Conservation (phyloP, 1,284 basidiomycete genomes). For the Ceratobasidium sp. region DNA sequence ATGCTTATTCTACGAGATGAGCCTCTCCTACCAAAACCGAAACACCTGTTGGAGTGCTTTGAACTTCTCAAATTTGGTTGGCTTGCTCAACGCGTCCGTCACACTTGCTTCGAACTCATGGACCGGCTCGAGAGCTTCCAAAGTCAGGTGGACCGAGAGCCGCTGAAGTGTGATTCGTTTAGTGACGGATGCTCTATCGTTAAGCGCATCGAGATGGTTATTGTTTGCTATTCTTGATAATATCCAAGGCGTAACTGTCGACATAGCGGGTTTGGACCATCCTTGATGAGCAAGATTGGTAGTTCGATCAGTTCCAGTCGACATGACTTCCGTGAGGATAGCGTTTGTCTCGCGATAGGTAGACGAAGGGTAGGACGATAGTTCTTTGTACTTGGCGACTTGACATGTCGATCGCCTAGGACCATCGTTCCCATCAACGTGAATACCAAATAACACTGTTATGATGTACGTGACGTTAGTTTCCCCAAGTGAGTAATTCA, state of each 20-base stretch:
- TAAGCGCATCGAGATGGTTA: not conserved
- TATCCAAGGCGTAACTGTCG: constrained; percentile 4
- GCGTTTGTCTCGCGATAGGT: too few relatives aligned
- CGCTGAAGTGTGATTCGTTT: not conserved
- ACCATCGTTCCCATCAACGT: too few relatives aligned
- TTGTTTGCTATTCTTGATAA: not conserved
- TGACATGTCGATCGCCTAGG: too few relatives aligned
- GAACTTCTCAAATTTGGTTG: constrained; percentile 20
- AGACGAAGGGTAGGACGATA: too few relatives aligned
- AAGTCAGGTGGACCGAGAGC: not conserved
- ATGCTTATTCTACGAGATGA: too few relatives aligned
- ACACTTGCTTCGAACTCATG: constrained; percentile 3
- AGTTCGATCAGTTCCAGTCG: not conserved
- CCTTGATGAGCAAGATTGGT: constrained; percentile 22
- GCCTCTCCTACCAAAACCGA: too few relatives aligned
- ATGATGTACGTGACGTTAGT: too few relatives aligned
- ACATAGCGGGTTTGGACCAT: constrained; percentile 4
- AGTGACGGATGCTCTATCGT: not conserved
- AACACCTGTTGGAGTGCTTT: too few relatives aligned
- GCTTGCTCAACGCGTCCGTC: not conserved
- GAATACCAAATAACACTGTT: too few relatives aligned
- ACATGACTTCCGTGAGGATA: not conserved
- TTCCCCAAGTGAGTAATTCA: too few relatives aligned
- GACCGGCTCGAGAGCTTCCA: not conserved
- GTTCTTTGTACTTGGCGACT: too few relatives aligned